phyloP scores from a whole-genome alignment of 208 protist species.

The Leptomonas pyrrhocoris region DNA sequence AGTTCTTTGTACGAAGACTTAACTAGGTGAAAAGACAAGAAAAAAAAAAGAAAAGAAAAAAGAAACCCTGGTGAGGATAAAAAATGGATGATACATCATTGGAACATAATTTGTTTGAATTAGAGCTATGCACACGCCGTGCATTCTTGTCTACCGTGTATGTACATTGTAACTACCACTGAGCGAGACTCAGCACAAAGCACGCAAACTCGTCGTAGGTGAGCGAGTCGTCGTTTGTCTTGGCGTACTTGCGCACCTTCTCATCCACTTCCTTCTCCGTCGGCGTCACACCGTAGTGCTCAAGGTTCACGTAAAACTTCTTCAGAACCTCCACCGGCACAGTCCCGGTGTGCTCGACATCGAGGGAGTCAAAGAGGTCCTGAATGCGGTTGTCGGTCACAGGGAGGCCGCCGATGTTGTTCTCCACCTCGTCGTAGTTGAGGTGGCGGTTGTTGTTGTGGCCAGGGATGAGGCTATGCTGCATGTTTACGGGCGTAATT shows the following conservation, averaged over 20 bases:
- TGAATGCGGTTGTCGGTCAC: slow-evolving; percentile 90
- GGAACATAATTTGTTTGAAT: no score
- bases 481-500: slow-evolving; percentile 50
- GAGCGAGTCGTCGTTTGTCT: slow-evolving; percentile 71
- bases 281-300: slow-evolving; percentile 88
- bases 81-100: no score
- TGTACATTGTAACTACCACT: slow-evolving; percentile 41
- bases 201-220: slow-evolving; percentile 92
- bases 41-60: slow-evolving; percentile 16
- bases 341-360: slow-evolving; percentile 73
- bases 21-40: no score
- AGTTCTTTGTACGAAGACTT: no score
- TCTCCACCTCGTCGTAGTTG: slow-evolving; percentile 84
- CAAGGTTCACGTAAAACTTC: slow-evolving; percentile 80
- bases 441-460: slow-evolving; percentile 95
- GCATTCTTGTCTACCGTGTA: not conserved
- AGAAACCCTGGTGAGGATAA: no score
- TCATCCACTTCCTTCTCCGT: slow-evolving; percentile 78
- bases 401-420: slow-evolving; percentile 92
- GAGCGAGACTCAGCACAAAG: slow-evolving; percentile 85
- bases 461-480: slow-evolving; percentile 77
- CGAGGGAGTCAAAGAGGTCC: slow-evolving; percentile 89
- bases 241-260: slow-evolving; percentile 80
- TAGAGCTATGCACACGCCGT: no score
- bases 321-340: slow-evolving; percentile 81